phyloP scores from a whole-genome alignment of 768 basidiomycete genomes.

The Kwoniella dendrophila region DNA sequence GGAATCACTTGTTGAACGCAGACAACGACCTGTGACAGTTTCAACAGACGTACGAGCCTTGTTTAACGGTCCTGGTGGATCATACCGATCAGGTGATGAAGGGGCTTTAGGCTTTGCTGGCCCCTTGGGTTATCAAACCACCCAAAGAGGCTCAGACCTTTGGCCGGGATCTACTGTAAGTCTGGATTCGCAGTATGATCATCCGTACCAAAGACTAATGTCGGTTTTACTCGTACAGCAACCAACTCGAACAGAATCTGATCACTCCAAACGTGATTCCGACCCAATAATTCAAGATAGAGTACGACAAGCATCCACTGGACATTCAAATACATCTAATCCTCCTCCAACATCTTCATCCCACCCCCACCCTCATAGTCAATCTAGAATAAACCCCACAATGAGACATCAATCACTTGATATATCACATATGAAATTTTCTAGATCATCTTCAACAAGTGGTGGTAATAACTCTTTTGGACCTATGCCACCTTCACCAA shows the following conservation, averaged over 20 bases:
- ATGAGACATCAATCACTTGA: constrained; percentile 46
- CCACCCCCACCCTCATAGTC: constrained; percentile 22
- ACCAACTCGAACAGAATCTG: constrained; percentile 20
- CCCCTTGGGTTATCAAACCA: constrained; percentile 32
- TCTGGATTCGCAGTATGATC: not conserved
- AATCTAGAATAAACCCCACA: constrained; percentile 25
- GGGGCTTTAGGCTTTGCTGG: constrained; percentile 31
- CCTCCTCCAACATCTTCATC: too few relatives aligned
- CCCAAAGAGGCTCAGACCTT: constrained; percentile 25
- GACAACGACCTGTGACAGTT: constrained; percentile 70
- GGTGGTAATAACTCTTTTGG: constrained; percentile 23
- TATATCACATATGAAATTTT: constrained; percentile 47
- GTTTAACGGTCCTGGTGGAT: constrained; percentile 68
- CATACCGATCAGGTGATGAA: constrained; percentile 21
- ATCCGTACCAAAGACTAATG: not conserved
- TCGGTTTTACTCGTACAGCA: not conserved
- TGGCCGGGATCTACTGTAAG: constrained; percentile 30
- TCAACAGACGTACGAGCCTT: constrained; percentile 93
- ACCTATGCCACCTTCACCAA: constrained; percentile 31
- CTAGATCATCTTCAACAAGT: constrained; percentile 23
- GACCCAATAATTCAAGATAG: constrained; percentile 44
- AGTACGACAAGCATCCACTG: constrained; percentile 35
- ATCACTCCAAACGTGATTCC: constrained; percentile 43
- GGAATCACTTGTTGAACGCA: constrained; percentile 70
- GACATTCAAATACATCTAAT: constrained; percentile 8